A percentile compares a stretch with the other conserved stretches of the same genome.
Evolutionary conservation across 2,329 filamentous ascomycete species (phyloP).

Genomic region (Zopfia rhizophila): DNA sequence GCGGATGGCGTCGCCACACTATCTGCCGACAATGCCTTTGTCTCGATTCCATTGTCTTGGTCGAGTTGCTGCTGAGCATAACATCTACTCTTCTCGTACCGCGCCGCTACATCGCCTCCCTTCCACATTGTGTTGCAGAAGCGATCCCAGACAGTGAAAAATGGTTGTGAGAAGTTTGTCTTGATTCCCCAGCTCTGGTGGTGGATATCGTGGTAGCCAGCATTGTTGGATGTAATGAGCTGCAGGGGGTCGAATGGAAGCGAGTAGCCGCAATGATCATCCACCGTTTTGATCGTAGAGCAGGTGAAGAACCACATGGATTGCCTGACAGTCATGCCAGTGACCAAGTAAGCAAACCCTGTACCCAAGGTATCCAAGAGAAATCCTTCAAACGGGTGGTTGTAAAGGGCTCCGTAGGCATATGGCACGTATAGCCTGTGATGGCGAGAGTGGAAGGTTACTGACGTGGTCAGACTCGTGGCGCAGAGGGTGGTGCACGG

Average conservation of each 20-base stretch:
- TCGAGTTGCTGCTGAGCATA: conserved; percentile 68
- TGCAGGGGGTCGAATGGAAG: conserved; percentile 96
- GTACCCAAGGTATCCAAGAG: conserved; percentile 91
- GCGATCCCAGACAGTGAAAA: conserved; percentile 95
- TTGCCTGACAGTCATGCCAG: conserved; percentile 85
- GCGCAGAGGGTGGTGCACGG: neutral
- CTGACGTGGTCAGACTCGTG: conserved; percentile 56
- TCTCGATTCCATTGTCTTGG: conserved; percentile 54
- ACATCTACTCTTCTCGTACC: conserved; percentile 67
- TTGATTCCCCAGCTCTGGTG: conserved; percentile 99
- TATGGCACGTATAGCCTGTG: conserved; percentile 98
- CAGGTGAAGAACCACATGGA: conserved; percentile 89
- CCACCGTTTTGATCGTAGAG: conserved; percentile 94
- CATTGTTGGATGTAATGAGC: conserved; percentile 92
- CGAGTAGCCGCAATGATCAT: conserved; percentile 97
- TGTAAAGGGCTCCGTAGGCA: conserved; percentile 96
- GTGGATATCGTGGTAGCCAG: conserved; percentile 96
- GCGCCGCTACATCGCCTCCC: conserved; percentile 69
- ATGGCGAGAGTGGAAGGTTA: conserved; percentile 91
- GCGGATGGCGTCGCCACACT: conserved; percentile 24
- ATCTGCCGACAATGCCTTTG: conserved; percentile 23
- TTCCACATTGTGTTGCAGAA: conserved; percentile 84
- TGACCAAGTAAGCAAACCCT: conserved; percentile 81
- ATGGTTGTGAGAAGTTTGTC: conserved; percentile 89
- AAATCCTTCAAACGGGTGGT: conserved; percentile 94